Base-by-base conservation (phyloP, 352 stramenopile species). In the Pythium scleroteichum region DNA sequence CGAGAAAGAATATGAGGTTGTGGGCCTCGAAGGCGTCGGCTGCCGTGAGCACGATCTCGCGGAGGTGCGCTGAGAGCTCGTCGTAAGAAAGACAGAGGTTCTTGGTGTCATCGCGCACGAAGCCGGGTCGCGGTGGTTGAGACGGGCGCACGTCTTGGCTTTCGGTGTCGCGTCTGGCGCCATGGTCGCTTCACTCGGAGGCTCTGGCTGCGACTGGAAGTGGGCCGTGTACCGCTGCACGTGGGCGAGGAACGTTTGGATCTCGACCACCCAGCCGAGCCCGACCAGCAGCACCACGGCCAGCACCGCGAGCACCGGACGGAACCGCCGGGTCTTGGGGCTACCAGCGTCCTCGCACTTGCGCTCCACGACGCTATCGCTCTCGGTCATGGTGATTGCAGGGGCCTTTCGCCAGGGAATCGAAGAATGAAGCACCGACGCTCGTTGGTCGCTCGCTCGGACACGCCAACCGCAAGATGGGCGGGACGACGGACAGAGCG, bases 1-100 rank as follows among this genome's bases (percentile, higher is more conserved):
- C 68, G 17, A 76, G 54, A 53, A 69, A 79, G 39, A 69, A 62
- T 39, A 57, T 65, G 13, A 44, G 13, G 38, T 44, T 44, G 38
- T 44, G 17, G 6, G 38, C 38, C 4, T 44, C 38, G 17, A 44
- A 44, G 47, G 69, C 55, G 46, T 59, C 53, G 50, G 69, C 40
- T 17, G 46, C 22, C 8, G 33, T 51, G 22, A 72, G 69, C 45
- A 55, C 51, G 8, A 47, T 20, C 0, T 53, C 44, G 0, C 52
- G 24, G 5, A 38, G 56, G 38, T 63, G 33, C 9, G 73, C 65
- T 39, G 71, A 53, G 17, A 64, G 38, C n/a, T 60, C 50, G 51
- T 73, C 38, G 42, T 64, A 67, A 35, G 62, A 19, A 19, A 60
- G 51, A 26, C 38, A 44, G 13, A 44, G 17, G 38, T 44, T n/a